These are phyloP conservation scores for Tephrocybe sp. DNA, from an alignment of 768 basidiomycete genomes.

Conservation along the genomic window DNA sequence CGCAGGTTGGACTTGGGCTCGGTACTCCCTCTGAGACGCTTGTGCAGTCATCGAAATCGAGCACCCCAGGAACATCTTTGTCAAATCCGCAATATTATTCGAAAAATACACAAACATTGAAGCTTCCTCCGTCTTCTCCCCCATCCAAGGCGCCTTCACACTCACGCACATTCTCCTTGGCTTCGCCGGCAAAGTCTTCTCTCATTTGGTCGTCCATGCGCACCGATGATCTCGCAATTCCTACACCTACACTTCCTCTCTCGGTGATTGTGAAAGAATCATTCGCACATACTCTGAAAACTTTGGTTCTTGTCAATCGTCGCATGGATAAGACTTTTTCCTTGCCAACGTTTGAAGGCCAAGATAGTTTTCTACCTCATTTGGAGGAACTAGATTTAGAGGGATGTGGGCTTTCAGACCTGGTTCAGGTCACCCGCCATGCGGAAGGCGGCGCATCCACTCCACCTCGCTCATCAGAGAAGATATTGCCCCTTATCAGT, in stretches of 20 bases:
- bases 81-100: slow-evolving; percentile 60
- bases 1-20: slow-evolving; percentile 20
- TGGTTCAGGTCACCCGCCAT: slow-evolving; percentile 44
- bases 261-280: slow-evolving; percentile 54
- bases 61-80: slow-evolving; percentile 36
- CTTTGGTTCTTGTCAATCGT: slow-evolving; percentile 60
- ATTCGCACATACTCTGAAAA: slow-evolving; percentile 55
- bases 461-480: slow-evolving; percentile 45
- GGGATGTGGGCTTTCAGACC: slow-evolving; percentile 67
- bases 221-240: slow-evolving; percentile 49
- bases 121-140: slow-evolving; percentile 59
- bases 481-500: slow-evolving; percentile 55
- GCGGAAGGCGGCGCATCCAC: slow-evolving; percentile 30
- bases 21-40: slow-evolving; percentile 20
- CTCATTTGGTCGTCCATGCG: slow-evolving; percentile 15
- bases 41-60: slow-evolving; percentile 19
- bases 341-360: slow-evolving; percentile 40
- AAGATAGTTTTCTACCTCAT: slow-evolving; percentile 48
- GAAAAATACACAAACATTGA: slow-evolving; percentile 52
- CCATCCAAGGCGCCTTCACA: slow-evolving; percentile 50
- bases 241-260: slow-evolving; percentile 69
- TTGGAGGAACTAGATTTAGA: slow-evolving; percentile 76
- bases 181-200: slow-evolving; percentile 27
- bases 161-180: slow-evolving; percentile 59
- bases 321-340: slow-evolving; percentile 64